These are phyloP conservation scores for Leersia perrieri DNA, from an alignment of 176 grass and related monocot species.

Conservation along the genomic window DNA sequence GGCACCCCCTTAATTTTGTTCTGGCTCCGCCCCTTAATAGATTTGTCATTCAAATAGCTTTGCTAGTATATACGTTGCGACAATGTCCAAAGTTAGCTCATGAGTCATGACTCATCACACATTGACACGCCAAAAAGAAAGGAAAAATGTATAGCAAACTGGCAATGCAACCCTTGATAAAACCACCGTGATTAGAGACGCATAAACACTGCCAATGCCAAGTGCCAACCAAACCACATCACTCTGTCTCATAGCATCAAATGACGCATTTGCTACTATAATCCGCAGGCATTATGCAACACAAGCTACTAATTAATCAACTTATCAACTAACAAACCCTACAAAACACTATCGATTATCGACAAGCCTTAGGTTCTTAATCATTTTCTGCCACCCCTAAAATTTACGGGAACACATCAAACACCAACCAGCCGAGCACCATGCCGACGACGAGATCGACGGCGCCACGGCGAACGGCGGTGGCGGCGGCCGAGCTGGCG, in stretches of 20 bases:
- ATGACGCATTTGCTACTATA: not conserved
- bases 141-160: too few species aligned
- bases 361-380: slow-evolving; percentile 17
- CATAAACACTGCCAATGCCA: not conserved
- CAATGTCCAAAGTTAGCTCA: not conserved
- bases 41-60: too few species aligned
- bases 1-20: too few species aligned
- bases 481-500: slow-evolving; percentile 11
- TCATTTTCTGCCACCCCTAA: not conserved
- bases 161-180: not conserved
- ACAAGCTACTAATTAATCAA: slow-evolving; percentile 8
- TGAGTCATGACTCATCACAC: too few species aligned
- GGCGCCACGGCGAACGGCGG: not conserved
- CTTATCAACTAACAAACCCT: not conserved
- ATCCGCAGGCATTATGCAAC: slow-evolving; percentile 38
- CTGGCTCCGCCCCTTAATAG: too few species aligned
- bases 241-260: not conserved
- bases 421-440: slow-evolving; percentile 11
- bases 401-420: slow-evolving; percentile 24
- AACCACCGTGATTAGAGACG: not conserved
- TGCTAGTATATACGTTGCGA: too few species aligned
- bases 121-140: too few species aligned
- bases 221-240: not conserved
- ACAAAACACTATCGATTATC: slow-evolving; percentile 38
- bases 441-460: slow-evolving; percentile 9